Evolutionary conservation across 768 basidiomycete species (phyloP).

Genomic region (Phaeolepiota aurea): DNA sequence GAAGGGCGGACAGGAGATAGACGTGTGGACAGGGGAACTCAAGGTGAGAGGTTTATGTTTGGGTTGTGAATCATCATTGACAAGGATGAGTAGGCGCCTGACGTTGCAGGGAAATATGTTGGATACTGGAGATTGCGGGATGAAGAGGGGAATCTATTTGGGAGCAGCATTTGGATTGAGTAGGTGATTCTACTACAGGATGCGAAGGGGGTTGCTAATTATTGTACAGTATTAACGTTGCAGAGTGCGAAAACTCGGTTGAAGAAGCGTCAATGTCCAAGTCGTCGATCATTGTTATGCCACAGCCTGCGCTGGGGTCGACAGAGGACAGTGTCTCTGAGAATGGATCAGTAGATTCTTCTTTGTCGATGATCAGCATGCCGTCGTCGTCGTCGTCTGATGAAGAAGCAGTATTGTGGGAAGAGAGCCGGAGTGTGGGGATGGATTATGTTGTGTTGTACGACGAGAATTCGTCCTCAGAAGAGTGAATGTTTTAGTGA

Average conservation of each 20-base stretch:
- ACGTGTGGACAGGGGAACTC: conserved; percentile 66
- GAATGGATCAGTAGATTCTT: conserved; percentile 37
- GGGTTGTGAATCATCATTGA: too few species aligned
- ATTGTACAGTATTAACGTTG: conserved; percentile 74
- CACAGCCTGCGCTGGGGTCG: conserved; percentile 21
- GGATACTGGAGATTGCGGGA: conserved; percentile 72
- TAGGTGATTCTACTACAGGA: too few species aligned
- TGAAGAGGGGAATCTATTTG: conserved; percentile 52
- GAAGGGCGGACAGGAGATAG: conserved; percentile 46
- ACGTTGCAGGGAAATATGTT: conserved; percentile 61
- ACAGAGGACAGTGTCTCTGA: conserved; percentile 23
- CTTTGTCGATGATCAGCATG: conserved; percentile 52
- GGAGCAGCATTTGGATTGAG: conserved; percentile 76
- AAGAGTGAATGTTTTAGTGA: conserved; percentile 12
- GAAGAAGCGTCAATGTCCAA: conserved; percentile 54
- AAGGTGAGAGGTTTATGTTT: conserved; percentile 38
- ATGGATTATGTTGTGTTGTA: conserved; percentile 69
- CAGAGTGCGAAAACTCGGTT: too few species aligned
- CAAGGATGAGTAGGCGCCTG: conserved; percentile 81
- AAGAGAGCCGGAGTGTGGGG: conserved; percentile 40
- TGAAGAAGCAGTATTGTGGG: conserved; percentile 47
- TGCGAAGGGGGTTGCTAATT: too few species aligned
- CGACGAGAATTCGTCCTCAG: conserved; percentile 54
- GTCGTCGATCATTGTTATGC: conserved; percentile 58
- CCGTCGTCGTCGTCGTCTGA: conserved; percentile 46